These are phyloP conservation scores for Acanthamoeba quina DNA, from an alignment of 208 protist species.

Conservation along the genomic window DNA sequence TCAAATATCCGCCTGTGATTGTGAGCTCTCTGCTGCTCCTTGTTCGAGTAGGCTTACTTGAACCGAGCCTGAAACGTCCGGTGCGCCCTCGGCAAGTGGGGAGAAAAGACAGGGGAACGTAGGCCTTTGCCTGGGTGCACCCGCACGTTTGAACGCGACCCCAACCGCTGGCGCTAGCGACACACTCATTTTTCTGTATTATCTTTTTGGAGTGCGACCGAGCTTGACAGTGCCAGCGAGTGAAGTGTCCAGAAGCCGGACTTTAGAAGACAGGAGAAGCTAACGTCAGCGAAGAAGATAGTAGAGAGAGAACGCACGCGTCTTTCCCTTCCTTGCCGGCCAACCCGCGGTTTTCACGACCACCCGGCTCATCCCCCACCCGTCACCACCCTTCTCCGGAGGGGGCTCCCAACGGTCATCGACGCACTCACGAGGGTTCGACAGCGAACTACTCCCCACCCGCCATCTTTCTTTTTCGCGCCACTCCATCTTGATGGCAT, in stretches of 20 bases:
- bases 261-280: neutral
- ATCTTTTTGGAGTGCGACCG: neutral
- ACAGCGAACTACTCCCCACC: neutral
- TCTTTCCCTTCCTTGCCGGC: neutral
- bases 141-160: neutral
- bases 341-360: neutral
- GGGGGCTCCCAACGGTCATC: neutral
- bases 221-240: neutral
- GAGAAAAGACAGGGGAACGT: conserved; percentile 2
- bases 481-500: neutral
- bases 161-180: neutral
- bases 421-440: neutral
- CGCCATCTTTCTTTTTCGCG: neutral
- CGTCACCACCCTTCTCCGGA: conserved; percentile 1
- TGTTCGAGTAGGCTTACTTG: neutral
- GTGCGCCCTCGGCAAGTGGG: neutral
- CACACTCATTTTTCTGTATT: neutral
- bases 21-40: neutral
- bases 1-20: conserved; percentile 24
- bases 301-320: neutral
- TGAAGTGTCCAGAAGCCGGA: neutral
- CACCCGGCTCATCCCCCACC: neutral
- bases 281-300: neutral
- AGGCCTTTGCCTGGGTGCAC: neutral
- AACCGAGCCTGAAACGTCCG: neutral